Evolutionary conservation across 768 basidiomycete genomes (phyloP).

Genomic region (Auricularia cornea): DNA sequence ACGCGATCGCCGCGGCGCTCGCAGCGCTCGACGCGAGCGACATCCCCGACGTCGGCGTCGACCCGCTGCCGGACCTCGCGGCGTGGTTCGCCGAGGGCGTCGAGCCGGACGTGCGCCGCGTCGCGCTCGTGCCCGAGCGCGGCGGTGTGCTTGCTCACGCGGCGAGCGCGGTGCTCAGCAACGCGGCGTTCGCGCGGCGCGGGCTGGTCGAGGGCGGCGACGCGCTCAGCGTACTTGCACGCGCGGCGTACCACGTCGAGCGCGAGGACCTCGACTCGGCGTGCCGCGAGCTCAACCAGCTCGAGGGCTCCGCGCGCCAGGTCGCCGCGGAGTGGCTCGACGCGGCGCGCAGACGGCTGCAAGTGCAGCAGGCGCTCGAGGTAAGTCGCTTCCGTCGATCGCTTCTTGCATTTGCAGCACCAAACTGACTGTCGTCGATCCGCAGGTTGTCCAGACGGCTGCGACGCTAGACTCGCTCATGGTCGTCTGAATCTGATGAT

Average conservation of each 20-base stretch:
- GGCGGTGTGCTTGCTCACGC: slow-evolving; percentile 84
- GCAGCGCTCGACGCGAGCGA: slow-evolving; percentile 62
- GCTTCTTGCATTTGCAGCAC: not conserved
- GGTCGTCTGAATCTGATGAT: slow-evolving; percentile 40
- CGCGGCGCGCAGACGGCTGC: slow-evolving; percentile 77
- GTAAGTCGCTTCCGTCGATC: slow-evolving; percentile 27
- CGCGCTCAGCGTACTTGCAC: slow-evolving; percentile 75
- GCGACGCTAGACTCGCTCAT: slow-evolving; percentile 76
- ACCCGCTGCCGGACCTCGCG: slow-evolving; percentile 81
- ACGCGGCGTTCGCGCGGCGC: slow-evolving; percentile 69
- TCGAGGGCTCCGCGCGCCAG: slow-evolving; percentile 70
- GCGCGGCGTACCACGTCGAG: slow-evolving; percentile 82
- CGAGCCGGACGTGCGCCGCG: slow-evolving; percentile 71
- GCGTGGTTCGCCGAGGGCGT: slow-evolving; percentile 87
- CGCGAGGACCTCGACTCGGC: slow-evolving; percentile 92
- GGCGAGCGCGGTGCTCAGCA: slow-evolving; percentile 67
- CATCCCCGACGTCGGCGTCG: slow-evolving; percentile 72
- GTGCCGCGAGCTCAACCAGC: slow-evolving; percentile 83
- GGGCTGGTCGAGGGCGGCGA: slow-evolving; percentile 75
- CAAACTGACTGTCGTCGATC: slow-evolving; percentile 9
- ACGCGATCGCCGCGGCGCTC: slow-evolving; percentile 58
- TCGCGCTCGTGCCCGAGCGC: slow-evolving; percentile 89
- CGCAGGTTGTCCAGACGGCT: slow-evolving; percentile 72
- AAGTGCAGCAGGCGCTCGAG: slow-evolving; percentile 88
- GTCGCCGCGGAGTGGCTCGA: slow-evolving; percentile 76